Evolutionary conservation across 768 basidiomycete species (phyloP), one percentile per base, ranked within the genome.

Genomic region (Imleria badia): DNA sequence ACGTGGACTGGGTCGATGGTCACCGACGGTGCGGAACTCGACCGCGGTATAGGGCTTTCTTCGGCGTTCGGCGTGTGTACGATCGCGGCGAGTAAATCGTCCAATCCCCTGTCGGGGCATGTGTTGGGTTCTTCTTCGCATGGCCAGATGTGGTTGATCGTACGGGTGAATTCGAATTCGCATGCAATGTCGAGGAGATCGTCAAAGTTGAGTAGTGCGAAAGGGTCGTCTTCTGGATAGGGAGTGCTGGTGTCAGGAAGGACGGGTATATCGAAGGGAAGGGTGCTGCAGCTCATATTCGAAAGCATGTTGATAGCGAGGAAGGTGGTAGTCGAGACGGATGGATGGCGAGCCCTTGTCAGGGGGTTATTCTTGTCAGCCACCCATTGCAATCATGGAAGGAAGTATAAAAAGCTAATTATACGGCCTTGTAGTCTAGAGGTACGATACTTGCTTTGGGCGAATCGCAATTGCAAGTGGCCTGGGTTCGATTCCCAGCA

Each of bases 371-470:
- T 9, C 33, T 23, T 8, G 65, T 66, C 60, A 66, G 65, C 65
- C 65, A 26, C 62, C 3, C 2, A 2, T 8, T 9, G 41, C n/a
- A 2, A 2, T 34, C 2, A 30, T 44, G 4, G 5, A 22, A 5
- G 19, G 35, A 31, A n/a, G n/a, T n/a, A n/a, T n/a, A n/a, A n/a
- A n/a, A n/a, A n/a, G n/a, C n/a, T n/a, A n/a, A n/a, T n/a, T n/a
- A n/a, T n/a, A 11, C 7, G 61, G 68, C 70, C 68, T 65, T 66
- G 58, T 71, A 58, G 71, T 70, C 71, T 58, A 72, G 70, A 73
- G 72, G 70, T 71, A 71, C 71, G 68, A 68, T 68, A 70, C 65
- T 72, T 70, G 71, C 69, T 73, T 71, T 70, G 69, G 69, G 69
- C 39, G n/a, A 0, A 33, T 15, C 51, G 35, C 67, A 62, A 67